phyloP scores from a whole-genome alignment of 75 land plant species.

The Cupressus sempervirens region DNA sequence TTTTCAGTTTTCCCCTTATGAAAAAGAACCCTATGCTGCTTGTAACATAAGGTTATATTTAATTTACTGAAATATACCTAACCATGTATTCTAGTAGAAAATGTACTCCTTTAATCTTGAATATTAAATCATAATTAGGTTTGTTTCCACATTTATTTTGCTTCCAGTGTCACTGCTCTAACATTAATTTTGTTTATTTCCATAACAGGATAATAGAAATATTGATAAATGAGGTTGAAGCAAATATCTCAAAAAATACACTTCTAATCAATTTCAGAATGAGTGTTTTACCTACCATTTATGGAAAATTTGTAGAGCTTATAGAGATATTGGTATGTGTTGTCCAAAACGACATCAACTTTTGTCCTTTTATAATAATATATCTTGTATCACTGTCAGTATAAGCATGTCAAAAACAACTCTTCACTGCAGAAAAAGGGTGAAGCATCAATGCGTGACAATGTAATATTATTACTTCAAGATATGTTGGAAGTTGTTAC shows the following conservation, averaged over 20 bases:
- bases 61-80: neutral
- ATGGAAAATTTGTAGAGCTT: conserved; percentile 75
- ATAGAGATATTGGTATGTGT: conserved; percentile 65
- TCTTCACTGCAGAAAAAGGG: conserved; percentile 53
- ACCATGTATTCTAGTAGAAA: neutral
- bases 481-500: conserved; percentile 98
- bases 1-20: neutral
- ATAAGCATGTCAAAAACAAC: neutral
- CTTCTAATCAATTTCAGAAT: conserved; percentile 78
- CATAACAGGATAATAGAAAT: conserved; percentile 71
- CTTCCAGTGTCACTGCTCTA: neutral
- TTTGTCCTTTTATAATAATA: neutral
- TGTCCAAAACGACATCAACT: neutral
- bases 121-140: neutral
- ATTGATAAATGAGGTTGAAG: conserved; percentile 67
- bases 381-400: neutral
- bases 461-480: conserved; percentile 81
- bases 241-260: conserved; percentile 51
- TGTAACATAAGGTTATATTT: neutral
- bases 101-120: neutral
- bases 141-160: neutral
- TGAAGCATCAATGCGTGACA: conserved; percentile 56
- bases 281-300: conserved; percentile 62
- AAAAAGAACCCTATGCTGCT: neutral
- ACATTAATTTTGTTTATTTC: conserved; percentile 7